These are phyloP conservation scores for Tetrahymena thermophila DNA, from an alignment of 73 alveolate genomes.

Conservation along the genomic window DNA sequence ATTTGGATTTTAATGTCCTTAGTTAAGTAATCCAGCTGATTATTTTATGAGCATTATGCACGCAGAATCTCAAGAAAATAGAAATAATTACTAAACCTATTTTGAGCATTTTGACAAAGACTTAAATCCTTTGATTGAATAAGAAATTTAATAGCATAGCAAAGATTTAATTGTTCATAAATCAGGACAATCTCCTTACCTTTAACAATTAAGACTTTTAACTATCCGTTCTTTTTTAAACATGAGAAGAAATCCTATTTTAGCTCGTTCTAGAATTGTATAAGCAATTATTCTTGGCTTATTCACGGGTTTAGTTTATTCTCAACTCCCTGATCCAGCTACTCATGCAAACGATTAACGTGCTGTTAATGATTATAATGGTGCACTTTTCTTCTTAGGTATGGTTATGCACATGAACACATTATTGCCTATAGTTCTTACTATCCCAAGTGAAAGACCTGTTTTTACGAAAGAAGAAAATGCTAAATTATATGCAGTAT, in stretches of 20 bases:
- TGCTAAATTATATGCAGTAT: constrained; percentile 44
- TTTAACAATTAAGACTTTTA: background rate
- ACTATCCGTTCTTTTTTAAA: background rate
- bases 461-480: constrained; percentile 57
- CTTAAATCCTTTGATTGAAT: background rate
- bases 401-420: constrained; percentile 36
- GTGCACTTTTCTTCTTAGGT: constrained; percentile 60
- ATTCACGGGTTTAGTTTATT: constrained; percentile 30
- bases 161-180: background rate
- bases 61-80: background rate
- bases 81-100: background rate
- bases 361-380: constrained; percentile 57
- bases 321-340: constrained; percentile 4
- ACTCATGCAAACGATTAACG: background rate
- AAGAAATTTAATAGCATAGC: background rate
- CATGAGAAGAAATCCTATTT: background rate
- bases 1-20: constrained; percentile 69
- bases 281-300: constrained; percentile 12
- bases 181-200: background rate
- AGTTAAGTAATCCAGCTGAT: constrained; percentile 74
- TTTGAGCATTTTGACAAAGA: background rate
- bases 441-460: constrained; percentile 70
- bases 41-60: constrained; percentile 53
- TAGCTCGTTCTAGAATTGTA: background rate
- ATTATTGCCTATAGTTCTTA: constrained; percentile 25